Base-by-base conservation (phyloP, 129 eudicot genomes). In the Artemisia argyi region DNA sequence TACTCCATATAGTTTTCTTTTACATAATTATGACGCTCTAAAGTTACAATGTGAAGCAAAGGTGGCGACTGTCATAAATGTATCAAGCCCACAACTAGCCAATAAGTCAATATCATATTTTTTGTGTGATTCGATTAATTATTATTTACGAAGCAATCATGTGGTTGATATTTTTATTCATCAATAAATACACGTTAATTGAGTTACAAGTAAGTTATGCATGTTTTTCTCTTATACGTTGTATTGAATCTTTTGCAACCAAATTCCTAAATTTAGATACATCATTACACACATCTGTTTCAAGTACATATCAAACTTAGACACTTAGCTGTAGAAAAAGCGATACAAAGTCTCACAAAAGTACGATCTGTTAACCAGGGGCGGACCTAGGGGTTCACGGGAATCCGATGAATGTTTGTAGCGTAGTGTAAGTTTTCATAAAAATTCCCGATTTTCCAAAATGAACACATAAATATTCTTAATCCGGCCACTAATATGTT, bases 11-110 rank as follows among this genome's bases (percentile, higher is more conserved):
- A 39, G 11, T 7, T 39, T 39, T 7, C 46, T 39, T 39, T 39
- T 39, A 39, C 46, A 39, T 7, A 39, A 39, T 7, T 39, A 39
- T 32, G 10, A 53, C 30, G 19, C 35, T 28, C 1, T 49, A 20
- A 53, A 56, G 66, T 58, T 58, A 9, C 47, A 71, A 71, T 58
- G 39, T 47, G 69, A 73, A 73, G 77, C 69, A 60, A 61, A 73
- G 77, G 68, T 60, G 60, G 59, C 55, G 65, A 61, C 30, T 60
- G 68, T 61, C 59, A 72, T 72, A 13, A 59, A 15, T 59, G 61
- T 17, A 18, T 62, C 61, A 62, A 62, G 62, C 20, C 55, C 11
- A 32, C 67, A 12, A 62, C 11, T 14, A 16, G 61, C 11, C 61
- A 35, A 61, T 2, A 26, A 5, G 62, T 20, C 50, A 75, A 66